A percentile compares a stretch with the other conserved stretches of the same genome.
Evolutionary conservation across 139 green algal species (phyloP).

Genomic region (Nannochloris sp.): DNA sequence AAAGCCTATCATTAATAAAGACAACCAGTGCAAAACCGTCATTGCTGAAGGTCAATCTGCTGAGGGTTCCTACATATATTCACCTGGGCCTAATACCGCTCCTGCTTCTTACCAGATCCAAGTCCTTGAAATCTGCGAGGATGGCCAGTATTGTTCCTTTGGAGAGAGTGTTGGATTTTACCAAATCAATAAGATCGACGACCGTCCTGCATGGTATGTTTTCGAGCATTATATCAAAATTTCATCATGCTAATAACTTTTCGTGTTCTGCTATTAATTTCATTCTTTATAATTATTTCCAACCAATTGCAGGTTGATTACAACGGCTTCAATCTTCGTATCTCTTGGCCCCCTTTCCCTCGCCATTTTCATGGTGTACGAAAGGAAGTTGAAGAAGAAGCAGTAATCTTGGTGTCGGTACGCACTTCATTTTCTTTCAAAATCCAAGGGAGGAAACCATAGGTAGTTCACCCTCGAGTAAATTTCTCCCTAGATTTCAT

Average conservation of each 20-base stretch:
- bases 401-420: background rate
- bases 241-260: too few species aligned
- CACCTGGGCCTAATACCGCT: background rate
- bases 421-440: background rate
- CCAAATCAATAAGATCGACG: constrained; percentile 20
- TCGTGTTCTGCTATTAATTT: too few species aligned
- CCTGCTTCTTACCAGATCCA: constrained; percentile 15
- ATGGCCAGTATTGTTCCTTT: constrained; percentile 13
- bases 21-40: constrained; percentile 21
- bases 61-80: constrained; percentile 8
- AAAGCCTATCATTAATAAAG: constrained; percentile 13
- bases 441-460: too few species aligned
- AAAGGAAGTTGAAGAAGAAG: constrained; percentile 17
- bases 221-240: too few species aligned
- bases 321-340: constrained; percentile 2
- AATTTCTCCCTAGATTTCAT: too few species aligned
- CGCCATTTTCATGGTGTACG: constrained; percentile 9
- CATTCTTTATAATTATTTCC: too few species aligned
- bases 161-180: background rate
- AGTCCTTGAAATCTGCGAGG: constrained; percentile 12
- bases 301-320: too few species aligned
- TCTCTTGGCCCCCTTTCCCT: constrained; percentile 13
- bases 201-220: constrained; percentile 12
- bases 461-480: too few species aligned
- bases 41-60: background rate